Evolutionary conservation across 2,329 filamentous ascomycete species (phyloP), one percentile per base, ranked within the genome.

Genomic region (Stachybotrys echinatus): DNA sequence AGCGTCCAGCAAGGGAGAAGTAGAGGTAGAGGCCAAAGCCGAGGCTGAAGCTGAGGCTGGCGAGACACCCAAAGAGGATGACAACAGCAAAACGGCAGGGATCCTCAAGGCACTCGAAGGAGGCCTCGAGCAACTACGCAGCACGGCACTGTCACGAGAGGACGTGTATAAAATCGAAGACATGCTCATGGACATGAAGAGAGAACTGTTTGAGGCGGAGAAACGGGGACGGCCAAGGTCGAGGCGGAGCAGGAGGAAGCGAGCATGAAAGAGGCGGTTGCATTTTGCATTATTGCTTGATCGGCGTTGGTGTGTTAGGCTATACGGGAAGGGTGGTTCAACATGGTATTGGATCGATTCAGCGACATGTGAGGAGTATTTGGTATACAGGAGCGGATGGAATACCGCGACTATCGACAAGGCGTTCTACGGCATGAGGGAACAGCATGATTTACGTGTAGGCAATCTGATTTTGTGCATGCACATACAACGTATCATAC

Each of bases 131-230:
- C 76, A 83, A 54, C 73, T 91, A 51, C 79, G 76, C 48, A 71
- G 69, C 23, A 74, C 83, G 20, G 73, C 79, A 17, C 68, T 95
- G 40, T 82, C 82, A 17, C 76, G 81, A 12, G 74, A 80, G 12
- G 83, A 89, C 53, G 80, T 90, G 48, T 77, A 84, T 52, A 77
- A 85, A 62, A 76, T 94, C 56, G 89, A 94, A 61, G 86, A 92
- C 62, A 71, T 89, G 58, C 75, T 94, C 62, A 89, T 92, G 72
- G 87, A 92, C 64, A 81, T 92, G 55, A 85, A 88, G 65, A 77
- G 80, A 54, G 83, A 87, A 64, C 76, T 92, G 47, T 88, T 87
- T 64, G 81, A 85, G 50, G 89, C 88, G 17, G 84, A 84, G 59
- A 74, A 74, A 59, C 76, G 87, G 53, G 77, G 80, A 37, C 66